A percentile compares a stretch with the other conserved stretches of the same genome.
Conservation (phyloP, 768 basidiomycete genomes). For the Kwoniella sp. region DNA sequence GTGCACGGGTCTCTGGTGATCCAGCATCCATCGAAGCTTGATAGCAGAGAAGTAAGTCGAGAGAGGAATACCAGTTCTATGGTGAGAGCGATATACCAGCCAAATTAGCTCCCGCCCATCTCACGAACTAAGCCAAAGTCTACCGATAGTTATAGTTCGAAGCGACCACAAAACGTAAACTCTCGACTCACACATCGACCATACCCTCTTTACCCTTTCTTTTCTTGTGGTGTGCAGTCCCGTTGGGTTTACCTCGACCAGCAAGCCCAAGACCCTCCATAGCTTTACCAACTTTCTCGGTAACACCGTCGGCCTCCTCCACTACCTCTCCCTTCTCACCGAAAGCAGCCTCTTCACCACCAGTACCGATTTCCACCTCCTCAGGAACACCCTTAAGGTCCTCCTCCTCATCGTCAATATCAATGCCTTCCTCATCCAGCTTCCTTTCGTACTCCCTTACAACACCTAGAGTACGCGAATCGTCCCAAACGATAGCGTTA, state of each 20-base stretch:
- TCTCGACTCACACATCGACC: conserved; percentile 47
- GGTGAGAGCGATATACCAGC: background rate
- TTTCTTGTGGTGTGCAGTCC: conserved; percentile 20
- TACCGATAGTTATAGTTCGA: too few species aligned
- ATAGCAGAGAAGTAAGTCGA: conserved; percentile 98
- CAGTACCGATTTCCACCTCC: conserved; percentile 53
- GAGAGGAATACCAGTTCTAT: conserved; percentile 85
- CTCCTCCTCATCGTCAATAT: conserved; percentile 70
- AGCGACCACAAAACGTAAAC: background rate
- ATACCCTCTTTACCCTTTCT: conserved; percentile 49
- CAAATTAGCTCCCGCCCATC: background rate
- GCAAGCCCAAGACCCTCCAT: conserved; percentile 43
- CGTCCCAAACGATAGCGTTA: conserved; percentile 82
- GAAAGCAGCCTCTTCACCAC: conserved; percentile 42
- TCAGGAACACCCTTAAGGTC: conserved; percentile 58
- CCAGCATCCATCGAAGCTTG: conserved; percentile 96
- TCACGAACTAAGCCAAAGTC: too few species aligned
- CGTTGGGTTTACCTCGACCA: conserved; percentile 33
- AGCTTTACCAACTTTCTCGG: conserved; percentile 27
- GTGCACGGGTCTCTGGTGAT: conserved; percentile 73
- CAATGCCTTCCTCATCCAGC: conserved; percentile 72
- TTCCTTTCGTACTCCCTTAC: conserved; percentile 79
- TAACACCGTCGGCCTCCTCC: conserved; percentile 13
- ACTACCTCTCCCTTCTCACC: conserved; percentile 42
- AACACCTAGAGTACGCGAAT: conserved; percentile 82